phyloP scores from a whole-genome alignment of 2,329 filamentous ascomycete genomes.

The Moelleriella libera region DNA sequence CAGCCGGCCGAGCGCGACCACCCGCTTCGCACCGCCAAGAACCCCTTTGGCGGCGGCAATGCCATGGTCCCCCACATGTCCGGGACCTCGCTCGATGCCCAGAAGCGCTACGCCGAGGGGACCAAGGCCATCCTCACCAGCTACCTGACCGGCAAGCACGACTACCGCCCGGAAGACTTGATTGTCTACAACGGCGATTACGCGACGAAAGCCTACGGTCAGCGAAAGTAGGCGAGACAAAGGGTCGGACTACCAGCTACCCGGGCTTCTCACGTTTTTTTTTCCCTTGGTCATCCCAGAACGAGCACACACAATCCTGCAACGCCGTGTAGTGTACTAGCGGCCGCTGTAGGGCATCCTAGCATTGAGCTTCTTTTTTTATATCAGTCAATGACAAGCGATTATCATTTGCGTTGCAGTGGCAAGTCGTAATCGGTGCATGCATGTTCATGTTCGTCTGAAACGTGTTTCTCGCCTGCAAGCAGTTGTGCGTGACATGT shows the following conservation, averaged over 20 bases:
- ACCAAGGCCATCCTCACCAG: constrained; percentile 81
- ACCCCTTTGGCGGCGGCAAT: constrained; percentile 92
- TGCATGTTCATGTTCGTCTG: too few relatives aligned
- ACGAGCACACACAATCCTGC: too few relatives aligned
- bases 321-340: too few relatives aligned
- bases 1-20: constrained; percentile 93
- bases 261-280: not conserved
- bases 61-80: constrained; percentile 99
- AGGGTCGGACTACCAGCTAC: not conserved
- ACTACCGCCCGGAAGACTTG: constrained; percentile 82
- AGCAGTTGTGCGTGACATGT: too few relatives aligned
- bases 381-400: too few relatives aligned
- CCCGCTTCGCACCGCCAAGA: constrained; percentile 81
- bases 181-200: constrained; percentile 87
- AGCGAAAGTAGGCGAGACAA: constrained; percentile 36
- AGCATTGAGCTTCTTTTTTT: not conserved
- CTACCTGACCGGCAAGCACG: constrained; percentile 76
- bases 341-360: too few relatives aligned
- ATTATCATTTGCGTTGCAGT: too few relatives aligned
- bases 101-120: constrained; percentile 79
- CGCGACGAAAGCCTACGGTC: constrained; percentile 84
- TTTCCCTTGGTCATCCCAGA: not conserved
- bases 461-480: too few relatives aligned
- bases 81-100: constrained; percentile 94
- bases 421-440: too few relatives aligned